phyloP scores from a whole-genome alignment of 2,329 filamentous ascomycete species.

The Penicillium sumatraense region DNA sequence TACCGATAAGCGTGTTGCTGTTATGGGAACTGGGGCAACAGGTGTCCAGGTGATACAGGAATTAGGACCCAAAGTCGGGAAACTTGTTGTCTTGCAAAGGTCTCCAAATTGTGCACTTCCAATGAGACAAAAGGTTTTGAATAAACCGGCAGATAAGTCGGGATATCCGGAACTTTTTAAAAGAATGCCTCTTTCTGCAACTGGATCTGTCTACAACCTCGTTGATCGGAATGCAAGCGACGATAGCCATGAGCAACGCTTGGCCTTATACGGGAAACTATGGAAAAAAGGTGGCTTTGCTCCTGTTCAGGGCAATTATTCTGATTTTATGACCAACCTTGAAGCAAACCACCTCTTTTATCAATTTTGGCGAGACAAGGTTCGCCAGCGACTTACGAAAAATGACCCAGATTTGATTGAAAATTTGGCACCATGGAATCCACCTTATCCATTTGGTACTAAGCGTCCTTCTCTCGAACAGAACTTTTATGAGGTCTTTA shows the following conservation, averaged over 20 bases:
- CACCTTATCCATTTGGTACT: slow-evolving; percentile 60
- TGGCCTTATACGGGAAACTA: slow-evolving; percentile 55
- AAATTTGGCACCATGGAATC: slow-evolving; percentile 57
- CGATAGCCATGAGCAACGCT: slow-evolving; percentile 55
- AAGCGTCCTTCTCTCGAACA: slow-evolving; percentile 57
- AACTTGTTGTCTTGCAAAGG: slow-evolving; percentile 66
- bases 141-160: not conserved
- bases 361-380: slow-evolving; percentile 60
- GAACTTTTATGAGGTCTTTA: slow-evolving; percentile 56
- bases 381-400: slow-evolving; percentile 55
- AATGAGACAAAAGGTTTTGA: slow-evolving; percentile 58
- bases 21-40: slow-evolving; percentile 62
- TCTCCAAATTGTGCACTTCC: slow-evolving; percentile 69
- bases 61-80: slow-evolving; percentile 57
- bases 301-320: slow-evolving; percentile 60
- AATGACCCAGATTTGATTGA: slow-evolving; percentile 55
- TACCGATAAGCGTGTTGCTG: slow-evolving; percentile 52
- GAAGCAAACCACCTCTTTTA: slow-evolving; percentile 61
- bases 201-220: no score
- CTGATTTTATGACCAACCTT: slow-evolving; percentile 53
- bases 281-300: slow-evolving; percentile 60
- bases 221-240: slow-evolving; percentile 57
- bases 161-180: no score
- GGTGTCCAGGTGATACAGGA: slow-evolving; percentile 64
- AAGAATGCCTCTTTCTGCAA: no score